Base-by-base conservation (phyloP, 2,329 filamentous ascomycete species). In the Diplocarpon rosae region DNA sequence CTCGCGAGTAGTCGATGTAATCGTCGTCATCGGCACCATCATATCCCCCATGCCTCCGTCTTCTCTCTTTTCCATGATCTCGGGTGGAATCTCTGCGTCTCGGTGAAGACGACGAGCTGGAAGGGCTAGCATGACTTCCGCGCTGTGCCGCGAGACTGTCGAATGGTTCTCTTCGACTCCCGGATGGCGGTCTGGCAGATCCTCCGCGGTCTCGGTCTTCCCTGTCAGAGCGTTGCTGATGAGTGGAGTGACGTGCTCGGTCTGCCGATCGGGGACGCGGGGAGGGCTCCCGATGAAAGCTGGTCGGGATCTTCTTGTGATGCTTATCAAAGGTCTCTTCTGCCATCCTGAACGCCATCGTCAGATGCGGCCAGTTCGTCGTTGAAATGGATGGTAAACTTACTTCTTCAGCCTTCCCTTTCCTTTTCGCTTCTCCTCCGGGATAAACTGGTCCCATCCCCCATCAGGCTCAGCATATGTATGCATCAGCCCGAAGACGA, bases 401-500 rank as follows among this genome's bases (percentile, higher is more conserved):
- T 39, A 47, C 44, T 39, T 44, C 20, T 39, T 44, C 17, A 39
- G 3, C 38, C 39, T 44, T 5, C 45, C 29, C 17, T 49, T 46
- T 3, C 16, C 17, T 4, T 45, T 49, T 2, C 35, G 31, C 17
- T 46, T 42, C 5, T 47, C 43, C 7, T 42, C 37, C 12, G 35
- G 20, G 11, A 38, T 43, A 29, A 43, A 52, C 32, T 54, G 43
- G 2, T 46, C 38, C 50, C 52, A 52, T 16, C 50, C 52, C 5
- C 48, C 50, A 10, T 48, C 37, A 1, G 48, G 52, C 20, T 54
- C 48, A 9, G 45, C 34, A 5, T 46, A 27, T 15, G 43, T 37
- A 20, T 49, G 14, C 27, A 50, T 34, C 5, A 43, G 34, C 32
- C 38, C 24, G 3, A 50, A 36, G 1, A 39, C 45, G 6, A 51